These are phyloP conservation scores for Glonium stellatum DNA, from an alignment of 495 filamentous ascomycete species.

Conservation along the genomic window DNA sequence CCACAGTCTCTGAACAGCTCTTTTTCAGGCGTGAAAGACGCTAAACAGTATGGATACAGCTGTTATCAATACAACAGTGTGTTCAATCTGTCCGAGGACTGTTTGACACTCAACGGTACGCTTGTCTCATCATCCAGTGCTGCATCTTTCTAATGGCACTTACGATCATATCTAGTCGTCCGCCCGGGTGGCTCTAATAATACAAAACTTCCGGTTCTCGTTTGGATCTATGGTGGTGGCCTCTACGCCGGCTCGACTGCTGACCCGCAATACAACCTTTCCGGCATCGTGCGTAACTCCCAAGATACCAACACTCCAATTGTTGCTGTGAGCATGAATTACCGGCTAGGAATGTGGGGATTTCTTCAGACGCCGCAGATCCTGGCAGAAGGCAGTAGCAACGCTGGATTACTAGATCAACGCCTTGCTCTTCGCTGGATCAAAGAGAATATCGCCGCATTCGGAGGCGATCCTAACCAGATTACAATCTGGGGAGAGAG, in stretches of 20 bases:
- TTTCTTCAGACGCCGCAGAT: conserved; percentile 29
- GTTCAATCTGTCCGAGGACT: conserved; percentile 40
- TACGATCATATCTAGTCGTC: conserved; percentile 12
- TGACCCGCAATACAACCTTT: conserved; percentile 47
- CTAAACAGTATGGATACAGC: conserved; percentile 45
- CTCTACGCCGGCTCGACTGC: conserved; percentile 36
- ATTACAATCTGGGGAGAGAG: conserved; percentile 35
- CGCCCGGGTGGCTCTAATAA: conserved; percentile 29
- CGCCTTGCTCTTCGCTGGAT: conserved; percentile 27
- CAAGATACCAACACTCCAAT: conserved; percentile 31
- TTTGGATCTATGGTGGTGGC: conserved; percentile 44
- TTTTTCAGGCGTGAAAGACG: conserved; percentile 37
- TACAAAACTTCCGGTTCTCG: conserved; percentile 23
- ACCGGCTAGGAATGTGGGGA: conserved; percentile 29
- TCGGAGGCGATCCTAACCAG: conserved; percentile 28
- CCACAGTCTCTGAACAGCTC: conserved; percentile 43
- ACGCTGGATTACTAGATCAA: conserved; percentile 29
- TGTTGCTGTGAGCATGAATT: conserved; percentile 30
- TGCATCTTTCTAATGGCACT: background rate
- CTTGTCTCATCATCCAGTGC: background rate
- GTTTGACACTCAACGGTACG: conserved; percentile 33
- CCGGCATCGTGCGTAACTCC: conserved; percentile 37
- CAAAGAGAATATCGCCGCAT: conserved; percentile 26
- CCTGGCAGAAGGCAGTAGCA: conserved; percentile 22
- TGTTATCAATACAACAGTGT: conserved; percentile 44